phyloP scores from a whole-genome alignment of 768 basidiomycete species.

The Suillus occidentalis region DNA sequence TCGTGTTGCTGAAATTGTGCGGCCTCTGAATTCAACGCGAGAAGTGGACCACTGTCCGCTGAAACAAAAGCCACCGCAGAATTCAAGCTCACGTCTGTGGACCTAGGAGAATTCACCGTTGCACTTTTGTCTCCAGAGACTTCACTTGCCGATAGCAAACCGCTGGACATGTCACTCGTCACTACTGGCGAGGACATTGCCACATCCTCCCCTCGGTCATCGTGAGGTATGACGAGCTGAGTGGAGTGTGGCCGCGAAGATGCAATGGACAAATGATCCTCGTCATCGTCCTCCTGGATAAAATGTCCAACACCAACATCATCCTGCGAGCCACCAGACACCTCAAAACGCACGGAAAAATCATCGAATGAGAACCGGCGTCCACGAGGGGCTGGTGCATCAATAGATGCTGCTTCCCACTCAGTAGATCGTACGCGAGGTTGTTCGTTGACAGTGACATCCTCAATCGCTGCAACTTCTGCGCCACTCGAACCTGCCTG shows the following conservation, averaged over 20 bases:
- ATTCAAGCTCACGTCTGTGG: background rate
- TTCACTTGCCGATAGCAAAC: background rate
- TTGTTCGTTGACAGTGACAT: background rate
- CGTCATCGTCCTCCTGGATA: background rate
- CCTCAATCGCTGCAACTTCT: background rate
- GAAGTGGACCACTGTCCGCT: background rate
- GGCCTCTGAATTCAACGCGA: background rate
- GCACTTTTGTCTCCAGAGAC: background rate
- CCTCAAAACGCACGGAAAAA: background rate
- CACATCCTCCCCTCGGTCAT: slow-evolving; percentile 9
- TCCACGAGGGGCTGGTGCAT: background rate
- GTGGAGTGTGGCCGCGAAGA: slow-evolving; percentile 11
- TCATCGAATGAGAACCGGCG: background rate
- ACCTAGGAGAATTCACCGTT: background rate
- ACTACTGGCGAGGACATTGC: slow-evolving; percentile 10
- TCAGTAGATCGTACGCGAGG: background rate
- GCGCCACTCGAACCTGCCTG: background rate
- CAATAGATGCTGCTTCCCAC: background rate
- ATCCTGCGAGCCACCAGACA: background rate
- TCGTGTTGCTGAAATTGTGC: background rate
- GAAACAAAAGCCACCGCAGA: background rate
- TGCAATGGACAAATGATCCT: slow-evolving; percentile 9
- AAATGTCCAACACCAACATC: background rate
- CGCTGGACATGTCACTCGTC: background rate
- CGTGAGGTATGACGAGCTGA: background rate